Evolutionary conservation across 2,329 filamentous ascomycete species (phyloP).

Genomic region (Pseudopithomyces chartarum): DNA sequence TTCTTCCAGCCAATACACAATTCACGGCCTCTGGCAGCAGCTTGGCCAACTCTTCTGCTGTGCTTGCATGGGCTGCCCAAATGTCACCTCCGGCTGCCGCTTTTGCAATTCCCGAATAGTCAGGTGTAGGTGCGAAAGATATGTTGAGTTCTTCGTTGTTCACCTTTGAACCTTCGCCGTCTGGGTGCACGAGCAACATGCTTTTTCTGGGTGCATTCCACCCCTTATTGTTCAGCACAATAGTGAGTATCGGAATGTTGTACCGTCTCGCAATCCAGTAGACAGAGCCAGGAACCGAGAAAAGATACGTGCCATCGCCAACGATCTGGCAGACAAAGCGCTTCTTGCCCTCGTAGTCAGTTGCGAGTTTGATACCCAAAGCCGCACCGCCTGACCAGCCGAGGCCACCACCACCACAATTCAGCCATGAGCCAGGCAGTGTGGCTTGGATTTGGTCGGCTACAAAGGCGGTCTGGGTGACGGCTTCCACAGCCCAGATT

Average conservation of each 20-base stretch:
- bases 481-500: conserved; percentile 78
- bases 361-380: conserved; percentile 76
- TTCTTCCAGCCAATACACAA: conserved; percentile 60
- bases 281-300: conserved; percentile 67
- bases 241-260: conserved; percentile 67
- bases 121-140: conserved; percentile 67
- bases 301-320: conserved; percentile 71
- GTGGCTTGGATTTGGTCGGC: conserved; percentile 73
- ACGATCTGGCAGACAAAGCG: conserved; percentile 57
- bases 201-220: conserved; percentile 70
- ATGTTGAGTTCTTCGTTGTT: conserved; percentile 70
- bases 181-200: conserved; percentile 68
- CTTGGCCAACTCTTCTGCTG: conserved; percentile 59
- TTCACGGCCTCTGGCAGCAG: conserved; percentile 63
- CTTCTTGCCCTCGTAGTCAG: conserved; percentile 53
- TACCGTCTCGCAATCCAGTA: conserved; percentile 73
- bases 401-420: conserved; percentile 79
- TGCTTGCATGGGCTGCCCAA: conserved; percentile 65
- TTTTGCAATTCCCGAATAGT: conserved; percentile 71
- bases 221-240: conserved; percentile 72
- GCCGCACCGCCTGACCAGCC: conserved; percentile 80
- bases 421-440: conserved; percentile 75
- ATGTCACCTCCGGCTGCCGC: conserved; percentile 66
- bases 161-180: conserved; percentile 65
- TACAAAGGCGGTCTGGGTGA: conserved; percentile 71